These are phyloP conservation scores for Aspergillus nanangensis DNA, from an alignment of 495 filamentous ascomycete species.

Conservation along the genomic window DNA sequence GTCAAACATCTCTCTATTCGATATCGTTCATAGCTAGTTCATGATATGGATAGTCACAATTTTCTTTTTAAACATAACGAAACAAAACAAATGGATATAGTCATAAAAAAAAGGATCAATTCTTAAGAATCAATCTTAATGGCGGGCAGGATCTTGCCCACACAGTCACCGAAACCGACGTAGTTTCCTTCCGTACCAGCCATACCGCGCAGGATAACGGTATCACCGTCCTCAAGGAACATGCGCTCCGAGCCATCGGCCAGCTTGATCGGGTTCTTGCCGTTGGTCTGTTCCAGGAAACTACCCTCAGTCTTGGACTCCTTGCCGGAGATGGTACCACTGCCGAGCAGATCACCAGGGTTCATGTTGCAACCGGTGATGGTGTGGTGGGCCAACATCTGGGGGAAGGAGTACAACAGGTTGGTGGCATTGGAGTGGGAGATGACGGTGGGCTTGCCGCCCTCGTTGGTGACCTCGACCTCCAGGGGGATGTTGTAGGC, in stretches of 20 bases:
- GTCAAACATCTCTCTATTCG: background rate
- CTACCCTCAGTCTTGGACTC: constrained; percentile 60
- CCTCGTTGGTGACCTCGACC: constrained; percentile 65
- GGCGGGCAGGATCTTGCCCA: constrained; percentile 51
- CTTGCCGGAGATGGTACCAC: constrained; percentile 83
- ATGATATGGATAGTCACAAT: background rate
- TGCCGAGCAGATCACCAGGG: constrained; percentile 80
- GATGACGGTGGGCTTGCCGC: constrained; percentile 62
- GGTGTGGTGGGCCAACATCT: constrained; percentile 92
- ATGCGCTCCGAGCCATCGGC: constrained; percentile 64
- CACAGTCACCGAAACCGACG: constrained; percentile 73
- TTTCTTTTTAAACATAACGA: background rate
- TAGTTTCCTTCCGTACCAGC: constrained; percentile 56
- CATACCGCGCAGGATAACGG: constrained; percentile 63
- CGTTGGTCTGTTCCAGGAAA: constrained; percentile 73
- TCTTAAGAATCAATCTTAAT: constrained; percentile 20
- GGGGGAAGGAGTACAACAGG: constrained; percentile 86
- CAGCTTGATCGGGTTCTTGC: constrained; percentile 62
- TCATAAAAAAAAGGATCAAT: background rate
- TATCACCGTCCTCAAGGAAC: constrained; percentile 85
- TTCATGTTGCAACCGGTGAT: constrained; percentile 80
- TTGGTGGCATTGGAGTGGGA: constrained; percentile 60
- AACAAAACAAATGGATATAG: background rate
- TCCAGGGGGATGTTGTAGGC: constrained; percentile 73
- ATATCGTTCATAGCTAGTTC: constrained; percentile 5